phyloP scores from a whole-genome alignment of 2,329 filamentous ascomycete species.

The Talaromyces atroroseus region DNA sequence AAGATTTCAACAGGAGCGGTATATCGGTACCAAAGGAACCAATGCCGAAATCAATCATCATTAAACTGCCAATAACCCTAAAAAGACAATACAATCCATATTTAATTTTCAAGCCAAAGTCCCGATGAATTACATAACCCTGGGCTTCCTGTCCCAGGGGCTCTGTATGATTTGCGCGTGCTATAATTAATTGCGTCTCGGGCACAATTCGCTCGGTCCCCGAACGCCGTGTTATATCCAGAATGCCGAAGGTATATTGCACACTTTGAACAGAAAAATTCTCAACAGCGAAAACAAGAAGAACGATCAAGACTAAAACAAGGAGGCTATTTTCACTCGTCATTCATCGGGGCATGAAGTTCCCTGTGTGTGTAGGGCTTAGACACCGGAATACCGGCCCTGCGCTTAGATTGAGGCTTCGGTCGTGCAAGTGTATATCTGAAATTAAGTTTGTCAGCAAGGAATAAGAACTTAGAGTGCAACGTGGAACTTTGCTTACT shows the following conservation, averaged over 20 bases:
- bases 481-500: constrained; percentile 58
- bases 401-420: constrained; percentile 36
- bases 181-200: background rate
- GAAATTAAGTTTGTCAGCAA: constrained; percentile 6
- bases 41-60: background rate
- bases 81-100: background rate
- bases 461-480: background rate
- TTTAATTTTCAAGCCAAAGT: background rate
- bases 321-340: constrained; percentile 6
- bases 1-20: background rate
- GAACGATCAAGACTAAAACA: background rate
- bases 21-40: background rate
- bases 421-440: constrained; percentile 37
- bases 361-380: constrained; percentile 24
- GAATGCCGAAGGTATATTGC: constrained; percentile 14
- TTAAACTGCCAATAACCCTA: background rate
- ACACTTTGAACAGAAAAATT: background rate
- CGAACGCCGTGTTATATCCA: constrained; percentile 12
- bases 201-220: background rate
- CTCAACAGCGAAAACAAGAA: constrained; percentile 7
- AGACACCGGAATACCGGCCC: constrained; percentile 30
- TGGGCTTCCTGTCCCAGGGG: background rate
- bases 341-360: constrained; percentile 12
- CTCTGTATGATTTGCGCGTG: background rate
- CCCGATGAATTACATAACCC: background rate